Evolutionary conservation across 2,329 filamentous ascomycete species (phyloP), one percentile per base, ranked within the genome.

Genomic region (Xylaria sp.): DNA sequence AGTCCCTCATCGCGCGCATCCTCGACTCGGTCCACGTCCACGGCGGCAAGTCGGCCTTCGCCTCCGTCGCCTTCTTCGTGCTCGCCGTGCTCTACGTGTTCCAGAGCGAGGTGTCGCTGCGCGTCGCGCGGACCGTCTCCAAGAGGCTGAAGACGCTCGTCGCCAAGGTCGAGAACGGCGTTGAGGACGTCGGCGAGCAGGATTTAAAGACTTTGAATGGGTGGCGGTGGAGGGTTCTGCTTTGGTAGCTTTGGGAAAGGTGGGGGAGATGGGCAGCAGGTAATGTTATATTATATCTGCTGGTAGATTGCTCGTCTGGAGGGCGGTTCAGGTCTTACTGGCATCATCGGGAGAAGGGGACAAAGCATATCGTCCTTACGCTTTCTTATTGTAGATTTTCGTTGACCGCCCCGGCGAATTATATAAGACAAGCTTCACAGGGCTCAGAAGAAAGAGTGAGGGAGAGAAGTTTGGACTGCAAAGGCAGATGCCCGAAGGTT

Each of bases 81-180:
- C 85, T 89, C 70, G 84, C 86, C 2, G 84, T 88, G 23, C 78
- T 89, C 48, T 89, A 87, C 75, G 83, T 89, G 13, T 89, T 89
- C 70, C 83, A 85, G 73, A 88, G 87, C 75, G 87, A 89, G 76
- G 87, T 89, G 23, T 82, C 85, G 62, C 75, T 89, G 56, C 83
- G 86, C 4, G 86, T 88, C 3, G 86, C 85, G 12, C 82, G 81
- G 74, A 88, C 86, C 3, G 77, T 87, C 20, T 80, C 82, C 37
- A 85, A 84, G 76, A 79, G 86, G 34, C 74, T 89, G 57, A 85
- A 83, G 78, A 81, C 81, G 56, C 81, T 89, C 8, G 78, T 80
- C 34, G 75, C 79, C 28, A 83, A 84, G 73, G 79, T 89, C 18
- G 84, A 88, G 75, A 75, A 80, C 0, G 85, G 84, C 5, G 81